phyloP scores from a whole-genome alignment of 2,329 filamentous ascomycete genomes.

The Cadophora sp. region DNA sequence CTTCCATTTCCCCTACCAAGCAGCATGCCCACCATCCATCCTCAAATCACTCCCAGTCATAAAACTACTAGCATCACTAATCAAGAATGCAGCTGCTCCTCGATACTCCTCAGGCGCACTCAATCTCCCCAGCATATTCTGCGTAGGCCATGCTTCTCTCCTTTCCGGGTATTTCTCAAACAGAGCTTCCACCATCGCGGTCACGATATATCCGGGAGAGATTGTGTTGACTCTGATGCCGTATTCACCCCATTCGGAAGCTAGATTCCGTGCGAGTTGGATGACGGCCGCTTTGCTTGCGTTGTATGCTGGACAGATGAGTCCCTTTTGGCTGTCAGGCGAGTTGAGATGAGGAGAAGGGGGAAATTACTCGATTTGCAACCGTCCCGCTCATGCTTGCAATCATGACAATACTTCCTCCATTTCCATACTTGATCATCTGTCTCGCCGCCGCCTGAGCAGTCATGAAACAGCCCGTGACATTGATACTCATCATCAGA shows the following conservation, averaged over 20 bases:
- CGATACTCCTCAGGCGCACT: slow-evolving; percentile 74
- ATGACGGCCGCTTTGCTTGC: slow-evolving; percentile 77
- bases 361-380: slow-evolving; percentile 66
- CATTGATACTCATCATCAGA: slow-evolving; percentile 82
- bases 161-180: slow-evolving; percentile 79
- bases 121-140: slow-evolving; percentile 82
- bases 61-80: slow-evolving; percentile 71
- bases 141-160: slow-evolving; percentile 72
- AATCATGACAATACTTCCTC: slow-evolving; percentile 70
- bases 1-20: slow-evolving; percentile 53
- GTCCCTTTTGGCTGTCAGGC: slow-evolving; percentile 52
- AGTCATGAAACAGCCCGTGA: slow-evolving; percentile 86
- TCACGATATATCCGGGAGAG: slow-evolving; percentile 81
- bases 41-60: slow-evolving; percentile 59
- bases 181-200: slow-evolving; percentile 82
- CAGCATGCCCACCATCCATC: slow-evolving; percentile 48
- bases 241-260: slow-evolving; percentile 70
- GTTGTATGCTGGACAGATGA: slow-evolving; percentile 73
- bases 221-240: slow-evolving; percentile 83
- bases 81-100: slow-evolving; percentile 71
- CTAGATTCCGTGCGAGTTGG: slow-evolving; percentile 74
- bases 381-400: slow-evolving; percentile 74
- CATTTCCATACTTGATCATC: slow-evolving; percentile 64
- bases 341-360: background rate
- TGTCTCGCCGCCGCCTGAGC: slow-evolving; percentile 87